phyloP scores from a whole-genome alignment of 148 eudicot species.

The Heliamphora exappendiculata region DNA sequence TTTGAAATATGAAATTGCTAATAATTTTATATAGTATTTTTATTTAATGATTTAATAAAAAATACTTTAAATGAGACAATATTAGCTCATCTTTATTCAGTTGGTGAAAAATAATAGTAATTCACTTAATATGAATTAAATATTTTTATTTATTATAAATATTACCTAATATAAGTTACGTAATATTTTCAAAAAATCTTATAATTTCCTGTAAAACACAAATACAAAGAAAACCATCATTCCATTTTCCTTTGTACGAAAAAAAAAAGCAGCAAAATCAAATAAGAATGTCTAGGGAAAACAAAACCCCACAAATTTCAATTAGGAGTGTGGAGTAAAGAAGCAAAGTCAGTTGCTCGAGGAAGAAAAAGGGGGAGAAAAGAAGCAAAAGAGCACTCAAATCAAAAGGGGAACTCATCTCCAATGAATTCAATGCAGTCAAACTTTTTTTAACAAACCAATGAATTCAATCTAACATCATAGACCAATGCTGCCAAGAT shows the following conservation, averaged over 20 bases:
- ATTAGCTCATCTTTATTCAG: too few species aligned
- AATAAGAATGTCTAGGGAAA: constrained; percentile 20
- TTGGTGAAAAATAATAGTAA: too few species aligned
- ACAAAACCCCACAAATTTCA: constrained; percentile 44
- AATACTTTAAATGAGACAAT: too few species aligned
- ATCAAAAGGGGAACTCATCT: constrained; percentile 30
- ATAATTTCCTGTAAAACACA: constrained; percentile 29
- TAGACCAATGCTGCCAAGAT: constrained; percentile 24
- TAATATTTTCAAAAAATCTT: too few species aligned
- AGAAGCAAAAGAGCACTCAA: constrained; percentile 53
- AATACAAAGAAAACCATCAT: constrained; percentile 72
- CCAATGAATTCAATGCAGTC: constrained; percentile 49
- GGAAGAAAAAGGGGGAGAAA: constrained; percentile 57
- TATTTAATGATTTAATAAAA: too few species aligned
- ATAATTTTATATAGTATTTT: too few species aligned
- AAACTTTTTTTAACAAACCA: constrained; percentile 56
- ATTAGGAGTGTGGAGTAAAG: constrained; percentile 36
- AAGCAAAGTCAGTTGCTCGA: constrained; percentile 75
- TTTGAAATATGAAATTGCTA: too few species aligned
- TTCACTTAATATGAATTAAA: too few species aligned
- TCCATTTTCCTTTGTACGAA: constrained; percentile 25
- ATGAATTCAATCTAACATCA: constrained; percentile 48
- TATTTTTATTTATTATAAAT: too few species aligned
- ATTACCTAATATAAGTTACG: too few species aligned
- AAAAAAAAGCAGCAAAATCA: constrained; percentile 18